Conservation (phyloP, 805 yeast species). For the Hanseniaspora nectarophila region DNA sequence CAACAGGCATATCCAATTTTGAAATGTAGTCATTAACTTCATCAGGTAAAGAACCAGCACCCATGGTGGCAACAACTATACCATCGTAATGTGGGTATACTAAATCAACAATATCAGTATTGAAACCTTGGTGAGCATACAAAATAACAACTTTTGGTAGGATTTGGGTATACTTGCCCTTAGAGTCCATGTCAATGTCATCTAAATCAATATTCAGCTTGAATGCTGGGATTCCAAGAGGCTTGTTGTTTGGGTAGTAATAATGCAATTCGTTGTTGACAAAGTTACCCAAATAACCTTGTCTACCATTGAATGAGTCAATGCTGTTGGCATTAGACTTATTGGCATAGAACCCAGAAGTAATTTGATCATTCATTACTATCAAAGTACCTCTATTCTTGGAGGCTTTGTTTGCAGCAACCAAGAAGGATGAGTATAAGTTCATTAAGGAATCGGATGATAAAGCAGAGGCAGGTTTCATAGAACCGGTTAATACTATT, state of each 20-base stretch:
- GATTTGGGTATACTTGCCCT: background rate
- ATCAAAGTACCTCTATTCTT: conserved; percentile 50
- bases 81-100: conserved; percentile 42
- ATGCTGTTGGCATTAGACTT: conserved; percentile 59
- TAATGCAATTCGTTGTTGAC: conserved; percentile 55
- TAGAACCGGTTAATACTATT: conserved; percentile 57
- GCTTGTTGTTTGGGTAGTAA: conserved; percentile 51
- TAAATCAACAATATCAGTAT: conserved; percentile 36
- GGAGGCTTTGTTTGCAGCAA: conserved; percentile 43
- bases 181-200: conserved; percentile 14
- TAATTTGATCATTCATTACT: conserved; percentile 55
- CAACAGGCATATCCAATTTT: conserved; percentile 39
- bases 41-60: conserved; percentile 54
- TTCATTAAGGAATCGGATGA: conserved; percentile 68
- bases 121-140: conserved; percentile 52
- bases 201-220: conserved; percentile 27
- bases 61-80: conserved; percentile 55
- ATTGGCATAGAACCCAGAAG: conserved; percentile 58
- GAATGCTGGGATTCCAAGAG: conserved; percentile 38
- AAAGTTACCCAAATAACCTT: conserved; percentile 59
- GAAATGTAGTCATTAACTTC: conserved; percentile 32
- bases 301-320: conserved; percentile 60
- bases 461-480: conserved; percentile 62
- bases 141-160: conserved; percentile 39
- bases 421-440: conserved; percentile 54